Evolutionary conservation across 2,329 filamentous ascomycete genomes (phyloP), one percentile per base, ranked within the genome.

Genomic region (Fusarium hostae): DNA sequence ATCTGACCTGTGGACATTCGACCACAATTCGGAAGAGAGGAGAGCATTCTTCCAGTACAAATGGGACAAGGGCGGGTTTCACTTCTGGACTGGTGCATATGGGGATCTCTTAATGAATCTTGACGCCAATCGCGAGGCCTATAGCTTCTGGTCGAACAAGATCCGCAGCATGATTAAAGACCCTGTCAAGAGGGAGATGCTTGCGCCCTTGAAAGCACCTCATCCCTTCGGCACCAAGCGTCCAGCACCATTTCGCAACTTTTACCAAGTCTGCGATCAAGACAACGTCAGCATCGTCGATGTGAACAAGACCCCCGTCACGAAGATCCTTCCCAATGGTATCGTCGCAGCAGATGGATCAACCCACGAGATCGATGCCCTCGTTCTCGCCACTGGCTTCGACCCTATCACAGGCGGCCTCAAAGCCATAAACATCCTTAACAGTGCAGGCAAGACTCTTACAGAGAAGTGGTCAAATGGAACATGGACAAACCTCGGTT

Each of bases 81-180:
- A 77, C 12, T 83, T 83, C 73, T 84, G 83, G 81, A 74, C 84
- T 4, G 79, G 70, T 13, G 82, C 77, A 7, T 89, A 86, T 72
- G 77, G 81, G 22, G 86, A 89, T 58, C 78, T 82, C 20, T 59
- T 86, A 1, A 75, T 80, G 10, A 78, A 85, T 30, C 57, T 74
- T 4, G 79, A 83, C 51, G 83, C 82, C 20, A 88, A 87, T 67
- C 74, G 79, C 16, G 76, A 78, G 15, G 77, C 81, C 1, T 87
- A 87, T 70, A 78, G 84, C 6, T 88, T 87, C 75, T 87, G 86
- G 83, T 78, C 76, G 2, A 79, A 77, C 5, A 86, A 85, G 70
- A 81, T 81, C 2, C 78, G 83, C 2, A 76, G 76, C 12, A 79
- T 86, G 6, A 80, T 88, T 60, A 45, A 20, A 10, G 24, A 35